Evolutionary conservation across 2,329 filamentous ascomycete species (phyloP), one percentile per base, ranked within the genome.

Genomic region (Xylaria arbuscula): DNA sequence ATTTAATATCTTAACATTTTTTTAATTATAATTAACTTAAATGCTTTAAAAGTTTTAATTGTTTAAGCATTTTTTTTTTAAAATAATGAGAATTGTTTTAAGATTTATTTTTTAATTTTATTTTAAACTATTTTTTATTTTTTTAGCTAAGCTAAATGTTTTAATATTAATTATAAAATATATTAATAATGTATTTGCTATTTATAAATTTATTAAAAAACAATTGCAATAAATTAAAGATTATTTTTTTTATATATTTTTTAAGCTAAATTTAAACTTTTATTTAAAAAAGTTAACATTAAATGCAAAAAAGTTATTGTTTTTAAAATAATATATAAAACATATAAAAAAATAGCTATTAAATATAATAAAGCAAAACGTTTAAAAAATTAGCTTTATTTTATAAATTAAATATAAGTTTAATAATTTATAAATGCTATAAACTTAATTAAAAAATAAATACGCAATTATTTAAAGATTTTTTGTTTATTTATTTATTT

Each of bases 141-240:
- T 11, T 4, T 54, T 54, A n/a, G 10, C 1, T 19, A 2, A 2
- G 19, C 36, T 54, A 9, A 54, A 40, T 40, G 15, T 4, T 13
- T 13, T 40, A 13, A 1, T 54, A 3, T 0, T 2, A 10, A 2
- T 19, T 13, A 54, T 36, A n/a, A 54, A 54, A 10, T 54, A 36
- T 36, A 54, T 54, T 36, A 54, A 54, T 54, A 54, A 54, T 36
- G 36, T 54, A n/a, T 54, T 54, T 54, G n/a, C 10, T 19, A 54
- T 36, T 8, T 53, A 53, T 53, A 53, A n/a, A 34, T 1, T 5
- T 34, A n/a, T 53, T 32, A 34, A 53, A 17, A 6, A 32, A 10
- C 36, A 54, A 19, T 9, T 54, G 10, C 19, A 19, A 1, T 51
- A 32, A 17, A 51, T 51, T 54, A 54, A 54, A 36, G 3, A 54